Evolutionary conservation across 1,284 basidiomycete genomes (phyloP), one percentile per base, ranked within the genome.

Genomic region (Neotropicomus parvogracilis): DNA sequence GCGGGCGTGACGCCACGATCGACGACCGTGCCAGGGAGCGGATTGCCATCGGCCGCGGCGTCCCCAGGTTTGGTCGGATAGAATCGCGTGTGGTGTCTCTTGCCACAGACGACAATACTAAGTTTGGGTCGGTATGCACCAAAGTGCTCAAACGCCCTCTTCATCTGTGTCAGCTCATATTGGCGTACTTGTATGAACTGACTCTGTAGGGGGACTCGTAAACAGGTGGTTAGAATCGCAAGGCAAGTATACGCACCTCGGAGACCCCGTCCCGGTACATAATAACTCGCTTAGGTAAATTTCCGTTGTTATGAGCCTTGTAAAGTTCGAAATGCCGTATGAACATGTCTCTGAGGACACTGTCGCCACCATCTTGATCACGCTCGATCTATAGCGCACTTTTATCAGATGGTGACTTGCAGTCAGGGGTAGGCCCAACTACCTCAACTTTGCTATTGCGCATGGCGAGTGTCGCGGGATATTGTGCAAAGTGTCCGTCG

Each of bases 241-340:
- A 14, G 20, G 29, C 14, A 0, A 24, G 38, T 13, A 29, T 7
- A 45, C 72, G n/a, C 51, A 81, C 83, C 70, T 88, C 84, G 0
- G 84, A 86, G 6, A 88, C 85, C 24, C 85, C 87, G 65, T 88
- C 85, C 10, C 86, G 79, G 63, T 80, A 91, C 10, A 90, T 67
- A 40, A 89, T 66, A 7, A 91, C 72, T 2, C 86, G 74, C 12
- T 80, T 68, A 0, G 85, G 88, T 2, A 87, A 66, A 0, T 49
- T 41, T 3, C 50, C 53, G 36, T 72, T 73, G 57, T 78, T 83
- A 55, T 70, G 78, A 58, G 67, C 67, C 59, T 75, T 68, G 59
- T 79, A 89, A 0, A 77, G 54, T 40, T 72, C 62, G n/a, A 91
- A 68, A 2, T 88, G 77, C 49, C 87, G 84, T 3, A 80, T 65